Evolutionary conservation across 2,329 filamentous ascomycete genomes (phyloP).

Genomic region (Penicillium thymicola): DNA sequence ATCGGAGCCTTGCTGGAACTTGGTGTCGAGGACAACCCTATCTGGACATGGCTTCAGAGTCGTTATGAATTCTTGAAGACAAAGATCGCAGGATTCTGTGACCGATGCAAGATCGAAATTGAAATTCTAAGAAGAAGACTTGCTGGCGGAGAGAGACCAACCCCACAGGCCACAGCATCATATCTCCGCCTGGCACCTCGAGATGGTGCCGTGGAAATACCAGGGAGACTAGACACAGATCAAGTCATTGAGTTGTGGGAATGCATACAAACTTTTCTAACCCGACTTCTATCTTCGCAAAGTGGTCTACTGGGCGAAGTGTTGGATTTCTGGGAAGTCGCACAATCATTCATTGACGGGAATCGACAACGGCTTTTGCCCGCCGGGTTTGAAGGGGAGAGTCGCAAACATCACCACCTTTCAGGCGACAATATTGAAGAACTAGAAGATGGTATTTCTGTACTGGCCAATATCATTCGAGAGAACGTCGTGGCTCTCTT

Average conservation of each 20-base stretch:
- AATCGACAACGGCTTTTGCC: slow-evolving; percentile 78
- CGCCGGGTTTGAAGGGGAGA: slow-evolving; percentile 75
- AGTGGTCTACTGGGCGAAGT: slow-evolving; percentile 85
- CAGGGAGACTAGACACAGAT: slow-evolving; percentile 67
- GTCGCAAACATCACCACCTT: slow-evolving; percentile 74
- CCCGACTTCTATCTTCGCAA: slow-evolving; percentile 66
- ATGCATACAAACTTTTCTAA: slow-evolving; percentile 72
- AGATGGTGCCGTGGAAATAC: slow-evolving; percentile 60
- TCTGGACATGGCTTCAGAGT: slow-evolving; percentile 92
- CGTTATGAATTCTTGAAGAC: slow-evolving; percentile 85
- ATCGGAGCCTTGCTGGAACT: slow-evolving; percentile 88
- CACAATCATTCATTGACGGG: slow-evolving; percentile 84
- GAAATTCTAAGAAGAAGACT: slow-evolving; percentile 83
- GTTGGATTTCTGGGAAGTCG: slow-evolving; percentile 89
- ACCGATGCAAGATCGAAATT: slow-evolving; percentile 86
- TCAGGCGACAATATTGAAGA: slow-evolving; percentile 67
- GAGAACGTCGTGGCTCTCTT: slow-evolving; percentile 81
- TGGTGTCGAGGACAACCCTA: slow-evolving; percentile 91
- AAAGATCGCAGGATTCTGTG: slow-evolving; percentile 74
- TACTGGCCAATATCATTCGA: slow-evolving; percentile 79
- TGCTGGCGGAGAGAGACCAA: slow-evolving; percentile 69
- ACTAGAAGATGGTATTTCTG: slow-evolving; percentile 72
- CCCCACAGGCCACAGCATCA: slow-evolving; percentile 64
- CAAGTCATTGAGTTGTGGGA: slow-evolving; percentile 92
- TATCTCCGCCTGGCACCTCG: slow-evolving; percentile 73